Evolutionary conservation across 129 eudicot genomes (phyloP), one percentile per base, ranked within the genome.

Genomic region (Daucus carota): DNA sequence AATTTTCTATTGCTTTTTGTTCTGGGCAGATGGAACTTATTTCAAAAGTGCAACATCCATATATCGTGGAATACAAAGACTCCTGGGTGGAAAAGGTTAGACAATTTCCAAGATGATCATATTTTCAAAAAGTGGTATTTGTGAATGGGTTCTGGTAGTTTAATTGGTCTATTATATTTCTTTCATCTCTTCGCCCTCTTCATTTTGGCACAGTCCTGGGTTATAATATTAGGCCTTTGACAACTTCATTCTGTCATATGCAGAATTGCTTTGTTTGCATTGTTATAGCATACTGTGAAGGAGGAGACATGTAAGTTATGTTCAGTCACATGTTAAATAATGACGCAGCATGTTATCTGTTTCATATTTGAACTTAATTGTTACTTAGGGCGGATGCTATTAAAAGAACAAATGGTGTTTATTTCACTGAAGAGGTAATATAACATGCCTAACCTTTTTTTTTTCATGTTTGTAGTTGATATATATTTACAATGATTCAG

Each of bases 181-280:
- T 7, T 3, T 18, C 40, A 36, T 5, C 2, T 36, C 40, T 36
- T 36, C 40, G 40, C 40, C 40, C 40, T n/a, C 40, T 36, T 36
- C 40, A 36, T 36, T 36, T 36, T 36, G 40, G 40, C 40, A 36
- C 40, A 36, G 40, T 36, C 40, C 5, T 36, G 40, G 3, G 40
- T 36, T 50, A 60, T 2, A 22, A 9, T 33, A 31, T 48, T 71
- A 20, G 46, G 48, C 59, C 29, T 24, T 71, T 70, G 74, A 72
- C 77, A 44, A 10, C 40, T 57, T 72, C 79, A 50, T 75, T 41
- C 40, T 17, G 31, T 77, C 59, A 63, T 69, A 74, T 79, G 48
- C 91, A 95, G 99, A 97, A 97, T 75, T 95, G 99, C 84, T 95
- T 89, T 85, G 99, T 91, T 57, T 95, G 99, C 87, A 95, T 95